phyloP scores from a whole-genome alignment of 495 filamentous ascomycete species.

The Astrothelium macrocarpum region DNA sequence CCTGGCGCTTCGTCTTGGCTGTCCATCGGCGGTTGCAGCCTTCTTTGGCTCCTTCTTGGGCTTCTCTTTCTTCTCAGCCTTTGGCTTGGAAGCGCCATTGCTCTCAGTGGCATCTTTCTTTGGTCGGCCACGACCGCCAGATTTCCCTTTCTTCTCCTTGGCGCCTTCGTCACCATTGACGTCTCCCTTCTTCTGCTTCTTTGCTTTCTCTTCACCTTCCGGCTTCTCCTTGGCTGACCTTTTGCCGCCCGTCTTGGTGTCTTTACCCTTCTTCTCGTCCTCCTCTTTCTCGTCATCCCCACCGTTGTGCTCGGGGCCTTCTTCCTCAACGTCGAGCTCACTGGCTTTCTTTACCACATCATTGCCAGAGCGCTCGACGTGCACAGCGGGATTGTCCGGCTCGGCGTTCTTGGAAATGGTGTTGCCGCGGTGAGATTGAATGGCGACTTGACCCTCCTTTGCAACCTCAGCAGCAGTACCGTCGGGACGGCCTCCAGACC shows the following conservation, averaged over 20 bases:
- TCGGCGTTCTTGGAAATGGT: constrained; percentile 51
- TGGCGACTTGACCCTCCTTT: constrained; percentile 45
- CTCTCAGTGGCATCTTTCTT: constrained; percentile 26
- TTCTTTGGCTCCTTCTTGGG: constrained; percentile 30
- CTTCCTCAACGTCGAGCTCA: constrained; percentile 37
- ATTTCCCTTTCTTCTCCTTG: constrained; percentile 25
- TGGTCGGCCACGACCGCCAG: background rate
- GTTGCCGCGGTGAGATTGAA: constrained; percentile 52
- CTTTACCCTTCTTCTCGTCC: constrained; percentile 23
- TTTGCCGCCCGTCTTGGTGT: constrained; percentile 16
- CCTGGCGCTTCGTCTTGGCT: constrained; percentile 29
- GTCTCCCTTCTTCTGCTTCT: constrained; percentile 32
- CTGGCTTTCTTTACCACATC: constrained; percentile 53
- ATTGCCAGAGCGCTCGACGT: constrained; percentile 46
- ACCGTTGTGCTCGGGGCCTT: constrained; percentile 18
- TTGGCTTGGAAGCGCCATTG: constrained; percentile 11
- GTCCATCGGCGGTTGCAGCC: constrained; percentile 31
- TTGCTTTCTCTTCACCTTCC: constrained; percentile 20
- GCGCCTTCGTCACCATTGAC: constrained; percentile 24
- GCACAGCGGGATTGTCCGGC: constrained; percentile 48
- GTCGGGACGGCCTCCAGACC: constrained; percentile 41
- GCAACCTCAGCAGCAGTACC: constrained; percentile 51
- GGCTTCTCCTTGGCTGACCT: constrained; percentile 23
- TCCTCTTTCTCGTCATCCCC: constrained; percentile 13
- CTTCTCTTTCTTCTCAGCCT: constrained; percentile 23